A percentile compares a stretch with the other conserved stretches of the same genome.
These are phyloP conservation scores for Auricularia cornea DNA, from an alignment of 768 basidiomycete genomes.

Conservation along the genomic window DNA sequence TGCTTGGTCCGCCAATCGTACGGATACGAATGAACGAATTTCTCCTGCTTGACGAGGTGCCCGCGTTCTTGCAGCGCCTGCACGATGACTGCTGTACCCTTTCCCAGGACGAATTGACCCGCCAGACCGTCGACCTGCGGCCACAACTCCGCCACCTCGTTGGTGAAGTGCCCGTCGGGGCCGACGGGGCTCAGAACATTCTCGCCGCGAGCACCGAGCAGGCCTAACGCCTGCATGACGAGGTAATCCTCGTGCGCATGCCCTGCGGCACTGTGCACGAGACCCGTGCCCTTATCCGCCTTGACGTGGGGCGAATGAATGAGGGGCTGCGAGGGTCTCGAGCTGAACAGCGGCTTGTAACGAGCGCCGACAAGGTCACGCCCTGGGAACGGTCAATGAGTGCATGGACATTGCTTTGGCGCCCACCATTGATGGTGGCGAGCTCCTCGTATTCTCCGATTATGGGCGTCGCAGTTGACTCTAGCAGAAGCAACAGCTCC, in stretches of 20 bases:
- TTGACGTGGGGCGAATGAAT: slow-evolving; percentile 74
- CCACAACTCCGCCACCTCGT: slow-evolving; percentile 47
- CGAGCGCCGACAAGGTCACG: slow-evolving; percentile 48
- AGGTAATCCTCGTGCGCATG: slow-evolving; percentile 92
- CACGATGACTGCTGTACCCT: slow-evolving; percentile 61
- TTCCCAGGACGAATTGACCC: slow-evolving; percentile 65
- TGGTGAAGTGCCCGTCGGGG: slow-evolving; percentile 60
- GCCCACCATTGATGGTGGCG: slow-evolving; percentile 21
- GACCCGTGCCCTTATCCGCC: slow-evolving; percentile 81
- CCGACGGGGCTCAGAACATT: slow-evolving; percentile 77
- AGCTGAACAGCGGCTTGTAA: slow-evolving; percentile 57
- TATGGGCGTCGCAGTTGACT: slow-evolving; percentile 17
- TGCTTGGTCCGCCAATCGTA: slow-evolving; percentile 95
- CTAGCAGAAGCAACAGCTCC: slow-evolving; percentile 26
- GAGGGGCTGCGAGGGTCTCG: slow-evolving; percentile 33
- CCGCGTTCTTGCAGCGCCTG: slow-evolving; percentile 45
- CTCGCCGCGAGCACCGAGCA: slow-evolving; percentile 33
- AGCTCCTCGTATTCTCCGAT: slow-evolving; percentile 23
- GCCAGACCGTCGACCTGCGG: slow-evolving; percentile 43
- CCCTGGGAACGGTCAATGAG: slow-evolving; percentile 25
- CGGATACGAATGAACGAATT: slow-evolving; percentile 81
- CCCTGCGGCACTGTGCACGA: slow-evolving; percentile 93
- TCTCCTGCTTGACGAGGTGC: slow-evolving; percentile 53
- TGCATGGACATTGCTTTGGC: slow-evolving; percentile 10
- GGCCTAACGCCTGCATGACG: slow-evolving; percentile 45